Evolutionary conservation across 2,329 filamentous ascomycete species (phyloP).

Genomic region (Colletotrichum trifolii): DNA sequence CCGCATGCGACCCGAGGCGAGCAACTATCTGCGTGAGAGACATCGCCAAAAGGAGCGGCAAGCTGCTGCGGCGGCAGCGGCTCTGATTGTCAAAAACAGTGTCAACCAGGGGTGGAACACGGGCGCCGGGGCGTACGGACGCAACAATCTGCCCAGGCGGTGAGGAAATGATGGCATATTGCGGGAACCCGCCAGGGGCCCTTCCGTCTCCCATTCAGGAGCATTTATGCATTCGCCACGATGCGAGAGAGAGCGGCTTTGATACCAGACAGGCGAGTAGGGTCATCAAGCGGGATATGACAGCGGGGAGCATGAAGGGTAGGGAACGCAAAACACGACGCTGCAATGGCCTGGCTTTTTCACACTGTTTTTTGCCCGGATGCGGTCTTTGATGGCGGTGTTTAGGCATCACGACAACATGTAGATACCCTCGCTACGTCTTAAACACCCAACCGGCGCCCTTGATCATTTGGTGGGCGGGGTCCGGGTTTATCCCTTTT

Average conservation of each 20-base stretch:
- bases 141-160: constrained; percentile 60
- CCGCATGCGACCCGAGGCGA: constrained; percentile 92
- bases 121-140: constrained; percentile 57
- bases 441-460: constrained; percentile 14
- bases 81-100: constrained; percentile 94
- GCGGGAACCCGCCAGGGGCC: too few relatives aligned
- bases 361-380: too few relatives aligned
- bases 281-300: not conserved
- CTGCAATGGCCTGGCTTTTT: constrained; percentile 6
- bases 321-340: constrained; percentile 16
- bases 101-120: constrained; percentile 69
- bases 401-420: constrained; percentile 23
- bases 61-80: constrained; percentile 88
- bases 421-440: constrained; percentile 27
- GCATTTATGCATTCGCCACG: not conserved
- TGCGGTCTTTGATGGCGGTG: constrained; percentile 5
- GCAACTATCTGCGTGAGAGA: constrained; percentile 86
- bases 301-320: constrained; percentile 4
- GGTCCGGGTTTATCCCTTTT: not conserved
- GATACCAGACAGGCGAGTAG: constrained; percentile 32
- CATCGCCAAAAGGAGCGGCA: constrained; percentile 94
- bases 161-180: constrained; percentile 42
- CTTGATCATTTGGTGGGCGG: constrained; percentile 2
- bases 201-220: too few relatives aligned
- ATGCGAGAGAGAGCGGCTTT: constrained; percentile 5